Evolutionary conservation across 2,329 filamentous ascomycete species (phyloP), one percentile per base, ranked within the genome.

Genomic region (Didymellaceae sp.): DNA sequence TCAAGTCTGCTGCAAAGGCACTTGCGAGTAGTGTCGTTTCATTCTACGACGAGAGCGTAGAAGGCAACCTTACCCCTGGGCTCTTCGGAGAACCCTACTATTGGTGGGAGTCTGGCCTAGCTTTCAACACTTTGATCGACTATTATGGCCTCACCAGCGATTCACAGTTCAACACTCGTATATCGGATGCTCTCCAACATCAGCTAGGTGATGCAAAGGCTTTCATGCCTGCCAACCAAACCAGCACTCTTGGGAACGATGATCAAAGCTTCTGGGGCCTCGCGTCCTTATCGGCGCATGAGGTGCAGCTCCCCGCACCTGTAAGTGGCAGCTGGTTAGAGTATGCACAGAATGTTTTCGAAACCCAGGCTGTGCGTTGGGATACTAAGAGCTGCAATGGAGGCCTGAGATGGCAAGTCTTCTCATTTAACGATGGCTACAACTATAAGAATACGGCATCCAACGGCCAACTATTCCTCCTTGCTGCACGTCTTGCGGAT

Each of bases 391-490:
- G 75, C 28, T 94, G 90, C 64, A 79, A 78, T 22, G 90, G 90
- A 43, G 90, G 90, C 6, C 76, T 70, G 20, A 54, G 56, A 22
- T 91, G 88, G 88, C 89, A 94, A 74, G 90, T 95, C 58, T 91
- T 86, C 67, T 71, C 80, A 1, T 83, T 81, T 62, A 91, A 94
- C 66, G 85, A 84, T 52, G 90, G 90, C 10, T 86, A 90, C 66
- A 79, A 83, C 61, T 93, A 94, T 80, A 93, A 91, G 73, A 90
- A 91, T 74, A 80, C 83, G 9, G 80, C 89, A 57, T 85, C 85
- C 49, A 93, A 91, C 67, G 88, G 88, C 24, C 85, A 85, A 10
- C 85, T 95, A 70, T 91, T 95, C 73, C 86, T 92, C 67, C 79
- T 95, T 20, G 85, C 88, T 3, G 87, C 90, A 0, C 85, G 89